These are phyloP conservation scores for Clohesyomyces aquaticus DNA, from an alignment of 495 filamentous ascomycete genomes.

Conservation along the genomic window DNA sequence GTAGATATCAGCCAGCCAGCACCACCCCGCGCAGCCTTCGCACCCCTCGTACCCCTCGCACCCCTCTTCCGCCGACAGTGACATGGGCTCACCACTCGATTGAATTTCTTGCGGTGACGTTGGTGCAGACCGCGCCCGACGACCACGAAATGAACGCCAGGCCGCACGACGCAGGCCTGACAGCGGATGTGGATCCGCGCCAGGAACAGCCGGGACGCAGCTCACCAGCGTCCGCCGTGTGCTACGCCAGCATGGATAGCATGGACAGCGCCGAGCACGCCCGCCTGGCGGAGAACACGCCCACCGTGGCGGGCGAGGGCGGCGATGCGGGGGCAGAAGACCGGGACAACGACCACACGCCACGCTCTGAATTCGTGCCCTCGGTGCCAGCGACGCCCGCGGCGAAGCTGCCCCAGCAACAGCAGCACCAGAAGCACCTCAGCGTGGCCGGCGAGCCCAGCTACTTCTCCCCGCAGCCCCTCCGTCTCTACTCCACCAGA, in stretches of 20 bases:
- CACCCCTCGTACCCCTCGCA: neutral
- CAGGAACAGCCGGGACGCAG: conserved; percentile 20
- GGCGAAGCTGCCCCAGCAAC: neutral
- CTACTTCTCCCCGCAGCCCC: conserved; percentile 41
- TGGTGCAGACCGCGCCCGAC: conserved; percentile 32
- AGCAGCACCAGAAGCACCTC: no score
- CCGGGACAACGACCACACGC: conserved; percentile 43
- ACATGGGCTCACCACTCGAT: conserved; percentile 29
- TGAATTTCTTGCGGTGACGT: conserved; percentile 25
- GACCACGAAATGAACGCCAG: conserved; percentile 18
- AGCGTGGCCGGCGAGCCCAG: conserved; percentile 16
- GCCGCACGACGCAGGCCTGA: conserved; percentile 26
- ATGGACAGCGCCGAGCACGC: conserved; percentile 8
- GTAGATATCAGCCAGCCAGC: no score
- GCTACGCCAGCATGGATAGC: conserved; percentile 26
- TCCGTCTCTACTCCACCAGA: conserved; percentile 24
- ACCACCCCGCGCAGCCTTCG: no score
- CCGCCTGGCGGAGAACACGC: neutral
- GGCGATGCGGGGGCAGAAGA: no score
- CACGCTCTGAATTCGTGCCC: conserved; percentile 42
- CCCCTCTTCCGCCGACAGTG: conserved; percentile 9
- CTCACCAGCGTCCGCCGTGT: conserved; percentile 39
- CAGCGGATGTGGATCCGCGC: conserved; percentile 17
- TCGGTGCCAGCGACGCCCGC: conserved; percentile 8
- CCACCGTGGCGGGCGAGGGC: no score